Percentiles rank a stretch among this genome's conserved stretches.
phyloP scores from a whole-genome alignment of 2,329 filamentous ascomycete genomes.

The Neobulgaria alba region DNA sequence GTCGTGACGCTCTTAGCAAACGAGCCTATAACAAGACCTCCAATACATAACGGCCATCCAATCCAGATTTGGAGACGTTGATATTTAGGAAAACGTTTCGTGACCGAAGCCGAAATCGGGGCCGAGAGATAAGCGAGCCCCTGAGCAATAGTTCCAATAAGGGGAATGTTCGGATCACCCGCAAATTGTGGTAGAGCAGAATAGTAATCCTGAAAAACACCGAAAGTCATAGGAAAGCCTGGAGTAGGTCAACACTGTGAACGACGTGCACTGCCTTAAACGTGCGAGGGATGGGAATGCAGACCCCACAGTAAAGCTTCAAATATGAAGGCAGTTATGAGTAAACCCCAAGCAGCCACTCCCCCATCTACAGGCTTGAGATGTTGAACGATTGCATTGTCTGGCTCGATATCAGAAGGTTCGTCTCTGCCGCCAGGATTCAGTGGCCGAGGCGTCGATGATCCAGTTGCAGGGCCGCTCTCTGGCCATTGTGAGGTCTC shows the following conservation, averaged over 20 bases:
- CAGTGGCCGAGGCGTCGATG: too few relatives aligned
- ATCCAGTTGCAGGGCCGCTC: too few relatives aligned
- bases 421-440: too few relatives aligned
- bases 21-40: constrained; percentile 36
- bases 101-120: constrained; percentile 28
- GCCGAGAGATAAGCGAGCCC: constrained; percentile 30
- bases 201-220: constrained; percentile 65
- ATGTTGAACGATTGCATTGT: neutral
- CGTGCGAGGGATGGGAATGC: constrained; percentile 4
- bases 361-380: constrained; percentile 23
- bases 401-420: neutral
- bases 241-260: constrained; percentile 29
- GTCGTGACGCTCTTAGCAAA: constrained; percentile 44
- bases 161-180: constrained; percentile 41
- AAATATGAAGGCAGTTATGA: constrained; percentile 41
- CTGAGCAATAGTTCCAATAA: constrained; percentile 48
- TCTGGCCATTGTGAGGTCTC: too few relatives aligned
- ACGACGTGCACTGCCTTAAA: too few relatives aligned
- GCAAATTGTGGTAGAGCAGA: constrained; percentile 48
- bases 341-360: constrained; percentile 35
- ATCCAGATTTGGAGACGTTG: constrained; percentile 31
- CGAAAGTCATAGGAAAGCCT: constrained; percentile 63
- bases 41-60: constrained; percentile 34
- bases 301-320: constrained; percentile 46
- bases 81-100: constrained; percentile 29